Conservation (phyloP, 148 eudicot species). For the Arctostaphylos glauca region DNA sequence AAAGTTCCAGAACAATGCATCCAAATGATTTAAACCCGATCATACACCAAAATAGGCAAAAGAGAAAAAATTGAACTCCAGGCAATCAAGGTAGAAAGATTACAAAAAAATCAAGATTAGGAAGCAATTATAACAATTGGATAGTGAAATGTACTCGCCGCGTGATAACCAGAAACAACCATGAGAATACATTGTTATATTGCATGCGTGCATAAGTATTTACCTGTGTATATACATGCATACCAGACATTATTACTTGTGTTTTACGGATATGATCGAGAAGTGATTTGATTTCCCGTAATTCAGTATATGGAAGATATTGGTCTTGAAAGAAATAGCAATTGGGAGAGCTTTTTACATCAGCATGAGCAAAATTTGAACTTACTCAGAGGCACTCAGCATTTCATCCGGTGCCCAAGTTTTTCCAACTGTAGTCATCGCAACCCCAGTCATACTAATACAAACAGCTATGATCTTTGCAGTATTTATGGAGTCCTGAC, state of each 20-base stretch:
- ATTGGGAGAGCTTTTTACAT: background rate
- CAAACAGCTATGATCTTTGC: constrained; percentile 32
- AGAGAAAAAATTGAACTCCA: background rate
- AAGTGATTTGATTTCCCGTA: background rate
- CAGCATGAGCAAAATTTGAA: background rate
- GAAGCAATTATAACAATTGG: background rate
- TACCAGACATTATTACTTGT: background rate
- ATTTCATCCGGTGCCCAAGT: constrained; percentile 42
- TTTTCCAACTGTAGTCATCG: constrained; percentile 43
- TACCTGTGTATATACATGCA: background rate
- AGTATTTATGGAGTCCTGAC: constrained; percentile 31
- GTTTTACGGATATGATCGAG: background rate
- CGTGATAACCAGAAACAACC: background rate
- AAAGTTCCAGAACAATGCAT: background rate
- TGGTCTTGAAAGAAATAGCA: background rate
- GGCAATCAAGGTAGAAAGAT: background rate
- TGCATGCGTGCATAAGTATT: background rate
- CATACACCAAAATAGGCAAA: background rate
- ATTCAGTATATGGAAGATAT: background rate
- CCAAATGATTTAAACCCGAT: background rate
- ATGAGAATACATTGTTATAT: too few species aligned
- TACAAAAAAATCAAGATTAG: background rate
- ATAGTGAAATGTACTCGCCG: background rate
- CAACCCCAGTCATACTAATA: constrained; percentile 44
- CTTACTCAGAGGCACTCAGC: constrained; percentile 31